A percentile compares a stretch with the other conserved stretches of the same genome.
Evolutionary conservation across 306 rosid species (phyloP).

Genomic region (Cercis canadensis): DNA sequence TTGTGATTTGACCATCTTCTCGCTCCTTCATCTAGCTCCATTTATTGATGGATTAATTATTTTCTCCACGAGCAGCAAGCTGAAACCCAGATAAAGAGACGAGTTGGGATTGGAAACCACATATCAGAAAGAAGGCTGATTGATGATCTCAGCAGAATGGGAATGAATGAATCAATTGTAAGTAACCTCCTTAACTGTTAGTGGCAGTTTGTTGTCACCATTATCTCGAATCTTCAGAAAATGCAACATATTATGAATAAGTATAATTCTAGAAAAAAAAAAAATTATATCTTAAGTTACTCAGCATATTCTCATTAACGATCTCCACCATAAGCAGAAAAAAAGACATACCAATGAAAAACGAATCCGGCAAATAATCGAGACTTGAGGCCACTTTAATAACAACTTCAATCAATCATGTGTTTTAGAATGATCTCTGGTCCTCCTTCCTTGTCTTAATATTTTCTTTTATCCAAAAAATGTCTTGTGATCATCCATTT

Average conservation of each 20-base stretch:
- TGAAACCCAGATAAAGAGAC: slow-evolving; percentile 94
- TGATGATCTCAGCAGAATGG: slow-evolving; percentile 93
- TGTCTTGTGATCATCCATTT: not conserved
- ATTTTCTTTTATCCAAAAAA: no score
- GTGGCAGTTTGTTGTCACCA: no score
- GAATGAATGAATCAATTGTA: slow-evolving; percentile 94
- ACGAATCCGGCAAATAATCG: no score
- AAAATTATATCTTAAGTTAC: no score
- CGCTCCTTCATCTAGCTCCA: slow-evolving; percentile 17
- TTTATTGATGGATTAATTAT: slow-evolving; percentile 14
- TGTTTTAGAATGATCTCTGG: no score
- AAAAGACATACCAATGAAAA: no score
- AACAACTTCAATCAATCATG: slow-evolving; percentile 6
- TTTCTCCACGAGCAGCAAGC: slow-evolving; percentile 79
- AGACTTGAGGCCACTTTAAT: no score
- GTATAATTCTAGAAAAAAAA: no score
- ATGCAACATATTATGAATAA: not conserved
- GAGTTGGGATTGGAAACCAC: slow-evolving; percentile 96
- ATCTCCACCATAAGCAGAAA: not conserved
- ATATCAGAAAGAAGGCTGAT: slow-evolving; percentile 92
- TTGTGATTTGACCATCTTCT: slow-evolving; percentile 12
- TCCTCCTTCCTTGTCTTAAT: no score
- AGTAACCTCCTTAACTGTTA: slow-evolving; percentile 35
- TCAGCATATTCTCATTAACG: no score
- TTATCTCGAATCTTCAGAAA: no score